Percentiles rank a stretch among this genome's conserved stretches.
Evolutionary conservation across 2,329 filamentous ascomycete genomes (phyloP).

Genomic region (Talaromyces sp.): DNA sequence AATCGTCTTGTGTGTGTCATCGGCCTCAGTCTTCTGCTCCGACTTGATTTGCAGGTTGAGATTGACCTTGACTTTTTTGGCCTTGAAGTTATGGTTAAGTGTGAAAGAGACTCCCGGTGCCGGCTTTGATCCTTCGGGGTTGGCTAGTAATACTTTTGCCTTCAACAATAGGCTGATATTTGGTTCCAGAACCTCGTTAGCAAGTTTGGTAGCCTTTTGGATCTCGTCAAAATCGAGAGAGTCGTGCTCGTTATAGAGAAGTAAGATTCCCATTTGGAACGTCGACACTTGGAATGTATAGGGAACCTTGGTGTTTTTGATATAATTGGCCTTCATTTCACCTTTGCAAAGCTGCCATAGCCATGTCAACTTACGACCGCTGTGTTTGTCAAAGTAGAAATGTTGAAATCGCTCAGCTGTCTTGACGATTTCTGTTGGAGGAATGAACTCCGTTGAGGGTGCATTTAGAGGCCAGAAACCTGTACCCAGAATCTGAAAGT

Average conservation of each 20-base stretch:
- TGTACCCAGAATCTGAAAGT: slow-evolving; percentile 89
- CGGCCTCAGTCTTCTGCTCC: slow-evolving; percentile 92
- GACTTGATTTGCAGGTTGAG: slow-evolving; percentile 92
- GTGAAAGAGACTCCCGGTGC: slow-evolving; percentile 74
- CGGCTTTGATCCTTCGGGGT: slow-evolving; percentile 69
- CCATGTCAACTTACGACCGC: slow-evolving; percentile 94
- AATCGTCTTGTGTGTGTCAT: slow-evolving; percentile 98
- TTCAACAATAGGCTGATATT: slow-evolving; percentile 84
- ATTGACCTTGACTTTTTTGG: slow-evolving; percentile 97
- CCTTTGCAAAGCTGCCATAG: slow-evolving; percentile 98
- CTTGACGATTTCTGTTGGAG: slow-evolving; percentile 76
- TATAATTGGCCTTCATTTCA: slow-evolving; percentile 90
- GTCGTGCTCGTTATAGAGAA: slow-evolving; percentile 92
- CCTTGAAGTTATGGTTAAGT: slow-evolving; percentile 94
- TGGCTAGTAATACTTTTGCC: slow-evolving; percentile 78
- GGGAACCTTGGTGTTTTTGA: slow-evolving; percentile 81
- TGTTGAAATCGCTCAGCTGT: slow-evolving; percentile 85
- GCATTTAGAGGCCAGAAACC: slow-evolving; percentile 94
- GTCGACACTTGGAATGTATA: slow-evolving; percentile 97
- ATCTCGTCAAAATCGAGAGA: slow-evolving; percentile 85
- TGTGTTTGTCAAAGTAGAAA: slow-evolving; percentile 97
- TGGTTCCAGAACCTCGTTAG: slow-evolving; percentile 78
- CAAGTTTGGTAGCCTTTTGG: slow-evolving; percentile 72
- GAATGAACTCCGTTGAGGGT: slow-evolving; percentile 82
- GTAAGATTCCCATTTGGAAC: slow-evolving; percentile 93